Conservation (phyloP, 257 asterid species). For the Agastache rugosa region DNA sequence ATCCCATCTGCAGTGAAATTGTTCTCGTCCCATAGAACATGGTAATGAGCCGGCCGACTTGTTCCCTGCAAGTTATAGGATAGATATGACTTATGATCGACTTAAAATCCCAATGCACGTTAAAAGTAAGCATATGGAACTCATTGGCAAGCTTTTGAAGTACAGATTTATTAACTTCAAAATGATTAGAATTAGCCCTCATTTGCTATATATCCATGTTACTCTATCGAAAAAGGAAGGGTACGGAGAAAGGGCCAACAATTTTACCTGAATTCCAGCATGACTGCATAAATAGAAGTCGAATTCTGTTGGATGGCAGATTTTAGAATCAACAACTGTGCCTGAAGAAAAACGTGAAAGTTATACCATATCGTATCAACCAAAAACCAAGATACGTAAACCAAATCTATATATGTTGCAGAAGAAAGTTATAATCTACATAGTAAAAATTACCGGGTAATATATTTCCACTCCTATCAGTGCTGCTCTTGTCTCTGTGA, state of each 20-base stretch:
- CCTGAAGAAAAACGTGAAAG: constrained; percentile 49
- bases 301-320: constrained; percentile 96
- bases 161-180: neutral
- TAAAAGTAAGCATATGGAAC: neutral
- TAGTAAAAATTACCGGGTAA: constrained; percentile 68
- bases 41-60: constrained; percentile 98
- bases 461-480: constrained; percentile 89
- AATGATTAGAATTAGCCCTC: neutral
- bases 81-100: too few relatives aligned
- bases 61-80: constrained; percentile 67
- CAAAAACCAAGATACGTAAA: neutral
- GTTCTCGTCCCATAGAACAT: constrained; percentile 98
- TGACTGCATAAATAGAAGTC: constrained; percentile 98
- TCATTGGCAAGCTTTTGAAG: neutral
- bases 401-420: neutral
- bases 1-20: constrained; percentile 96
- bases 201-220: neutral
- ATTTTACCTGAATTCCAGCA: constrained; percentile 93
- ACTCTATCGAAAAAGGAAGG: neutral
- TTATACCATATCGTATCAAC: neutral
- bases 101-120: neutral
- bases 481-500: constrained; percentile 88
- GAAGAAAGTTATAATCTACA: neutral
- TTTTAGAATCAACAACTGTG: constrained; percentile 93
- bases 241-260: too few relatives aligned